phyloP scores from a whole-genome alignment of 257 asterid genomes.

The Knoxia roxburghii region DNA sequence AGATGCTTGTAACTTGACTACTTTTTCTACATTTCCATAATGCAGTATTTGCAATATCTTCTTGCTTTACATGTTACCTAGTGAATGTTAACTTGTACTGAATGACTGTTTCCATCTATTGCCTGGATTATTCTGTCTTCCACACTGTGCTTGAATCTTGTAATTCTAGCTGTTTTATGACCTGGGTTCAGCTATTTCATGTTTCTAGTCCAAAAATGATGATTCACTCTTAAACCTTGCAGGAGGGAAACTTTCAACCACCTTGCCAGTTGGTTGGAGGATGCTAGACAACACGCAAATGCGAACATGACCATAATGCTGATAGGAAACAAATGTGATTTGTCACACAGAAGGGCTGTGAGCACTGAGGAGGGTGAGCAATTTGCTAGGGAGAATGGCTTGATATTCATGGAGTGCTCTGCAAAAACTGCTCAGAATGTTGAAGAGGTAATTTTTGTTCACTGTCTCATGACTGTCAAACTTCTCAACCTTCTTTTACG shows the following conservation, averaged over 20 bases:
- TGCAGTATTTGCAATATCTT: background rate
- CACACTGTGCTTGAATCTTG: background rate
- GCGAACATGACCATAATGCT: constrained; percentile 71
- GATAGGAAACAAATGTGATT: constrained; percentile 73
- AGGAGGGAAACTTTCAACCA: constrained; percentile 88
- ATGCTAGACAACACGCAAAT: constrained; percentile 72
- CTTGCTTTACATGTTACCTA: background rate
- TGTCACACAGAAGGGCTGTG: constrained; percentile 77
- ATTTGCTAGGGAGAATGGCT: constrained; percentile 71
- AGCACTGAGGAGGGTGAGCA: constrained; percentile 84
- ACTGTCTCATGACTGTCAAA: background rate
- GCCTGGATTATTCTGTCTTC: background rate
- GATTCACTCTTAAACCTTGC: constrained; percentile 4
- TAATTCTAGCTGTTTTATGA: background rate
- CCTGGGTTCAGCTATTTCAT: background rate
- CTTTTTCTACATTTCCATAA: background rate
- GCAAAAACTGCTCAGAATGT: constrained; percentile 87
- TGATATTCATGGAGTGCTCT: constrained; percentile 81
- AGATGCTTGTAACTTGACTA: background rate
- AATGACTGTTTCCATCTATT: background rate
- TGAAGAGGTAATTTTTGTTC: constrained; percentile 52
- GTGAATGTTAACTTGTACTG: background rate
- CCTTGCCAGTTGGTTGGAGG: constrained; percentile 81
- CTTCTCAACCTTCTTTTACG: too few relatives aligned
- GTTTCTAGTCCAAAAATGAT: background rate